phyloP scores from a whole-genome alignment of 345 rosid genomes.

The Dipteronia sinensis region DNA sequence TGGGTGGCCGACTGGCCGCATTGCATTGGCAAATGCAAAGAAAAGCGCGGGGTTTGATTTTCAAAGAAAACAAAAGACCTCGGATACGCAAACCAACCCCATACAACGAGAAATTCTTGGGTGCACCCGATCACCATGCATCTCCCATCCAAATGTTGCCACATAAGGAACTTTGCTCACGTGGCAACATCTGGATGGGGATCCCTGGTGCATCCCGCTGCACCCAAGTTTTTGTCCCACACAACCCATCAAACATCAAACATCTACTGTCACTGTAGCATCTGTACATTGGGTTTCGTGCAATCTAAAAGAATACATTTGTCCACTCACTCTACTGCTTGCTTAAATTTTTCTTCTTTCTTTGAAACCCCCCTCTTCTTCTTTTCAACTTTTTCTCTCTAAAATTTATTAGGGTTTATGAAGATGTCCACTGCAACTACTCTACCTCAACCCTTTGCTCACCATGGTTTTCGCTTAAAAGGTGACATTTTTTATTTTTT shows the following conservation, averaged over 20 bases:
- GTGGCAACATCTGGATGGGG: too few species aligned
- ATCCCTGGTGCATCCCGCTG: too few species aligned
- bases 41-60: slow-evolving; percentile 19
- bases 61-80: slow-evolving; percentile 27
- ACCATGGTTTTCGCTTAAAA: slow-evolving; percentile 22
- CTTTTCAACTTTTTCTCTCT: neutral
- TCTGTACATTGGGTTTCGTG: slow-evolving; percentile 23
- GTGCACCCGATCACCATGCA: too few species aligned
- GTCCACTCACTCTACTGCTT: neutral
- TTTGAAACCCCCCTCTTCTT: neutral
- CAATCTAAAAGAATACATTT: slow-evolving; percentile 7
- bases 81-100: slow-evolving; percentile 26
- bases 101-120: too few species aligned
- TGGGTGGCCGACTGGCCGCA: too few species aligned
- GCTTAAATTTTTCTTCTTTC: neutral
- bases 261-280: neutral
- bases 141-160: too few species aligned
- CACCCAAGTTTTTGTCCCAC: too few species aligned
- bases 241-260: neutral
- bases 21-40: too few species aligned
- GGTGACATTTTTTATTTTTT: slow-evolving; percentile 16
- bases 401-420: slow-evolving; percentile 21
- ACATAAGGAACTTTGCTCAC: too few species aligned
- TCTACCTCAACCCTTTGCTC: slow-evolving; percentile 5
- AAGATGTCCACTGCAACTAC: slow-evolving; percentile 19